Percentiles rank a stretch among this genome's conserved stretches.
These are phyloP conservation scores for Ogataea zsoltii DNA, from an alignment of 805 yeast genomes.

Conservation along the genomic window DNA sequence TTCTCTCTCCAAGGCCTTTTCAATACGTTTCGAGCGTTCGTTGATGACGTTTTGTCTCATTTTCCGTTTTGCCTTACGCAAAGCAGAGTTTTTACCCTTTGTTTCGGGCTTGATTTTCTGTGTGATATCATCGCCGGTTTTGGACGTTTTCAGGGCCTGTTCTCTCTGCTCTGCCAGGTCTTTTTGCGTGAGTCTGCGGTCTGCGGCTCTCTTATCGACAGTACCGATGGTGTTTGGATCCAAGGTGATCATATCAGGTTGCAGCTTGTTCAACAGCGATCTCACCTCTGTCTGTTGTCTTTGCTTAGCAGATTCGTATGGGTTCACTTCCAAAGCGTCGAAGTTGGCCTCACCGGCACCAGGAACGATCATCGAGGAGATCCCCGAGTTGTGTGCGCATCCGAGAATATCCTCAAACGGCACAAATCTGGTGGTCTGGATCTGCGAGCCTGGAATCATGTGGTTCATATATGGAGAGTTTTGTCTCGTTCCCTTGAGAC, in stretches of 20 bases:
- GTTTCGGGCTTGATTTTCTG: slow-evolving; percentile 65
- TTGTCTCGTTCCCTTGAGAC: slow-evolving; percentile 59
- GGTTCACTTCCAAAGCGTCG: slow-evolving; percentile 91
- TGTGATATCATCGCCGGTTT: slow-evolving; percentile 47
- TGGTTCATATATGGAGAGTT: slow-evolving; percentile 91
- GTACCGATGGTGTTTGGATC: slow-evolving; percentile 88
- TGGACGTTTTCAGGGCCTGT: slow-evolving; percentile 30
- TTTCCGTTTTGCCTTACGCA: slow-evolving; percentile 79
- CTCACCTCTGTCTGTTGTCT: slow-evolving; percentile 93
- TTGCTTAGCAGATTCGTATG: slow-evolving; percentile 87
- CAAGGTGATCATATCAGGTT: slow-evolving; percentile 88
- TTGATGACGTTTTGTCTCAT: slow-evolving; percentile 83
- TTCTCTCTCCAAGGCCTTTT: slow-evolving; percentile 72
- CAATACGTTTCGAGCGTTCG: slow-evolving; percentile 76
- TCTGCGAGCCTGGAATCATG: slow-evolving; percentile 72
- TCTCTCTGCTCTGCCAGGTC: slow-evolving; percentile 48
- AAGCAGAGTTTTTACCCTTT: slow-evolving; percentile 78
- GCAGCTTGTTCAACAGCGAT: slow-evolving; percentile 77
- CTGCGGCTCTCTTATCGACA: slow-evolving; percentile 69
- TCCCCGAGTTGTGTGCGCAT: slow-evolving; percentile 76
- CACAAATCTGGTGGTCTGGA: slow-evolving; percentile 69
- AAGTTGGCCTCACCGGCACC: slow-evolving; percentile 98
- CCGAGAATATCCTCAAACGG: slow-evolving; percentile 98
- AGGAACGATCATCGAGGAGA: slow-evolving; percentile 86
- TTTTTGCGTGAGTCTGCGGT: slow-evolving; percentile 62